Evolutionary conservation across 2,329 filamentous ascomycete genomes (phyloP).

Genomic region (Exophiala oligosperma): DNA sequence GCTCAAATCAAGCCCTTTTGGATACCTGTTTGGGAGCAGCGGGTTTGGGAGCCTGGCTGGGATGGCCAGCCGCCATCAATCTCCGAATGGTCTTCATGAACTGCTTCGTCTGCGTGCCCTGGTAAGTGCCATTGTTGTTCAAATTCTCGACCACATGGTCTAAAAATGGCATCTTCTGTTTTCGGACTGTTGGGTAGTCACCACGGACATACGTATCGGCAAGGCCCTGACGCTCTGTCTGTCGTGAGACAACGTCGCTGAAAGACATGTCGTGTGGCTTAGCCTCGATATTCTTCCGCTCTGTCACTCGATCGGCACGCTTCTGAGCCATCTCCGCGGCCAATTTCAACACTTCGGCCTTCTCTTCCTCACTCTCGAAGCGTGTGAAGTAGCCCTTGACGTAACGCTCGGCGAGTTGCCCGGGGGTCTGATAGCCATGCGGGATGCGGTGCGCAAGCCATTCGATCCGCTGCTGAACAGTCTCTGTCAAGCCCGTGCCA

Average conservation of each 20-base stretch:
- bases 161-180: constrained; percentile 28
- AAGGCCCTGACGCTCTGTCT: constrained; percentile 19
- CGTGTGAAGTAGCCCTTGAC: constrained; percentile 25
- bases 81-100: constrained; percentile 23
- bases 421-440: constrained; percentile 29
- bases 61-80: constrained; percentile 10
- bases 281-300: constrained; percentile 19
- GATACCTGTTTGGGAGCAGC: background rate
- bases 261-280: constrained; percentile 21
- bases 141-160: constrained; percentile 26
- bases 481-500: constrained; percentile 22
- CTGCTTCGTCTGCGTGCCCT: constrained; percentile 16
- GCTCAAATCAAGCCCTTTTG: constrained; percentile 9
- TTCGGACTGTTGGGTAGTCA: constrained; percentile 22
- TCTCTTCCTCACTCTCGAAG: constrained; percentile 29
- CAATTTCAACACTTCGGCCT: constrained; percentile 23
- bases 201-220: constrained; percentile 24
- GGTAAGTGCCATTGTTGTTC: constrained; percentile 29
- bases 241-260: constrained; percentile 15
- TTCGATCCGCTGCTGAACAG: constrained; percentile 28
- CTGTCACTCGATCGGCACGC: constrained; percentile 19
- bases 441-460: constrained; percentile 30
- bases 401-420: constrained; percentile 28
- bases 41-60: constrained; percentile 1
- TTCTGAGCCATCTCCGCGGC: constrained; percentile 21